Conservation (phyloP, 225 moss, liverwort and hornwort genomes). For the Physcomitrium patens region DNA sequence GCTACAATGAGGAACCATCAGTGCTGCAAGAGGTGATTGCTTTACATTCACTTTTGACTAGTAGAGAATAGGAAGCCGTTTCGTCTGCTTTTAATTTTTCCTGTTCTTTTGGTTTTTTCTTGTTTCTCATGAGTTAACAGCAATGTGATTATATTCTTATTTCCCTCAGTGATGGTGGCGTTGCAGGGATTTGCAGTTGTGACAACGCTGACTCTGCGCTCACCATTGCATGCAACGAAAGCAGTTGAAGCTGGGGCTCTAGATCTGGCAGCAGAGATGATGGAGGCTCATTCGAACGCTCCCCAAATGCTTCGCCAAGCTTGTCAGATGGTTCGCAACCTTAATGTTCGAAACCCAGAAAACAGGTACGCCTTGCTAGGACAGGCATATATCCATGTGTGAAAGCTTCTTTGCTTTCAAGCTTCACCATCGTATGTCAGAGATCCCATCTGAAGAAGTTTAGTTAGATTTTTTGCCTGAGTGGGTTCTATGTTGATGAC, state of each 20-base stretch:
- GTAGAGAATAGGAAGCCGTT: background rate
- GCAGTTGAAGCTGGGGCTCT: conserved; percentile 87
- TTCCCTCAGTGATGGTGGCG: conserved; percentile 11
- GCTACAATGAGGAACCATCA: conserved; percentile 65
- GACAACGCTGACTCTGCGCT: conserved; percentile 82
- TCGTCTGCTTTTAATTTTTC: no score
- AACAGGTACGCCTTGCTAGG: conserved; percentile 64
- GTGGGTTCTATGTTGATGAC: conserved; percentile 17
- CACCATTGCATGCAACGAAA: conserved; percentile 79
- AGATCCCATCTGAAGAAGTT: conserved; percentile 2
- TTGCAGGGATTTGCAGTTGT: conserved; percentile 80
- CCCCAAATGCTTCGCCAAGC: conserved; percentile 83
- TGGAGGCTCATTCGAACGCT: conserved; percentile 62
- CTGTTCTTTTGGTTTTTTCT: background rate
- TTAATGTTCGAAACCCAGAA: conserved; percentile 82
- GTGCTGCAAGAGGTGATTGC: conserved; percentile 83
- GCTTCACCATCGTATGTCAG: background rate
- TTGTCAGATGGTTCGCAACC: conserved; percentile 87
- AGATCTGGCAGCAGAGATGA: conserved; percentile 83
- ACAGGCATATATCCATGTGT: background rate
- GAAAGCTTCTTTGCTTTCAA: background rate
- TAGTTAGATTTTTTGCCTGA: background rate
- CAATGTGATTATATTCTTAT: background rate
- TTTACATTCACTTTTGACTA: conserved; percentile 9
- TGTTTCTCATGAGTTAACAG: background rate